Evolutionary conservation across 2,329 filamentous ascomycete species (phyloP), one percentile per base, ranked within the genome.

Genomic region (Aspergillus fumigatus): DNA sequence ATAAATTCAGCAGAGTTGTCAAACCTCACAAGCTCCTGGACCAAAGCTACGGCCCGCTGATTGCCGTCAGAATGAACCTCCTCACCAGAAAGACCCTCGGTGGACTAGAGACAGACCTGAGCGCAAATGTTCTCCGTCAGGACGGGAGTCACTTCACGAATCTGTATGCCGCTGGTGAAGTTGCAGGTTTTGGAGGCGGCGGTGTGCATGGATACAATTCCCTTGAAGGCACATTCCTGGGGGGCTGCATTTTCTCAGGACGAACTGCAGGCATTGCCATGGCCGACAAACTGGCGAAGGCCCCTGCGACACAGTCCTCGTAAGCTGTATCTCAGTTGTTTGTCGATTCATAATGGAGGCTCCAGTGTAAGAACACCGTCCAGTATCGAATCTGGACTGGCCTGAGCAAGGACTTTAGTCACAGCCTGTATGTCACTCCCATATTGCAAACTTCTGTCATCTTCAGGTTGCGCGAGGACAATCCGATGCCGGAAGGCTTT

Each of bases 401-500:
- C 73, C 32, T 78, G 78, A 3, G 88, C 84, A 2, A 97, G 74
- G 50, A 92, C 64, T 17, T 82, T 79, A 61, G 83, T 80, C 1
- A 97, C 84, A 3, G 89, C 88, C 29, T 82, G 80, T 0, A 88
- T 63, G 53, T 88, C 86, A 71, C 93, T 97, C 0, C 94, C 94
- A 86, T 95, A 99, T 71, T 96, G 90, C 78, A 96, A 82, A 70
- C 92, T 97, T 50, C 92, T 82, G 76, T 97, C 94, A 56, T 86
- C 84, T 59, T 85, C 82, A 1, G 90, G 82, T 1, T 76, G 74
- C 0, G 88, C 84, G 54, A 97, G 82, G 14, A 83, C 74, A 32
- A 99, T 85, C 8, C 92, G 87, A 75, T 99, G 94, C 19, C 88
- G 81, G 69, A 96, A 99, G 25, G 96, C 83, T 76, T 97, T 97